These are phyloP conservation scores for Pisolithus orientalis DNA, from an alignment of 768 basidiomycete genomes.

Conservation along the genomic window DNA sequence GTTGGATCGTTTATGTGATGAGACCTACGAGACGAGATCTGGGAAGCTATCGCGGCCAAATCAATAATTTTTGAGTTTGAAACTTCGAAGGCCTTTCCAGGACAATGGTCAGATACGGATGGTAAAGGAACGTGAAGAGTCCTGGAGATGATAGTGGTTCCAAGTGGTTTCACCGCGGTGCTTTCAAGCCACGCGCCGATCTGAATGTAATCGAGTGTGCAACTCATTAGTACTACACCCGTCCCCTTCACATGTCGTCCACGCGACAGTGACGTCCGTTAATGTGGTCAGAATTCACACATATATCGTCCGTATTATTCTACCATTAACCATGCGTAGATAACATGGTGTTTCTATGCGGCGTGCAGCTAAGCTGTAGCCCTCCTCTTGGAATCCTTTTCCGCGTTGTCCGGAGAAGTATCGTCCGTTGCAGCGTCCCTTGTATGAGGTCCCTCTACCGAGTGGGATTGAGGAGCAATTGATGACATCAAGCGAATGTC, in stretches of 20 bases:
- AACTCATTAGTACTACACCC: too few relatives aligned
- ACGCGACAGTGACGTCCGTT: constrained; percentile 4
- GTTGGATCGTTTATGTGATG: constrained; percentile 11
- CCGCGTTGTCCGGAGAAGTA: constrained; percentile 35
- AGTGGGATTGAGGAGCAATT: constrained; percentile 27
- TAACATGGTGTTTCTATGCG: constrained; percentile 26
- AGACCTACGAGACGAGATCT: constrained; percentile 8
- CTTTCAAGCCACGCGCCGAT: constrained; percentile 1
- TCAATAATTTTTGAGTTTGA: neutral
- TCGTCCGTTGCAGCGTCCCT: constrained; percentile 18
- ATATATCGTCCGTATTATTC: constrained; percentile 4
- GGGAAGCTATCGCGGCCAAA: neutral
- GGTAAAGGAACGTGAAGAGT: too few relatives aligned
- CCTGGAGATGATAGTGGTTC: too few relatives aligned
- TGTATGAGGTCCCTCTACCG: constrained; percentile 14
- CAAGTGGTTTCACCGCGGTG: too few relatives aligned
- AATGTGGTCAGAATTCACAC: too few relatives aligned
- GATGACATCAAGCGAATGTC: constrained; percentile 18
- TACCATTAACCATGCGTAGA: constrained; percentile 7
- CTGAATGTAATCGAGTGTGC: constrained; percentile 8
- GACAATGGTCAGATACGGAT: too few relatives aligned
- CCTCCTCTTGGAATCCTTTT: constrained; percentile 41
- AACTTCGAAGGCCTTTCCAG: neutral
- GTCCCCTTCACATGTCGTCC: too few relatives aligned
- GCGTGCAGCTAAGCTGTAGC: constrained; percentile 37